Conservation (phyloP, 345 rosid species). For the Dovyalis caffra region DNA sequence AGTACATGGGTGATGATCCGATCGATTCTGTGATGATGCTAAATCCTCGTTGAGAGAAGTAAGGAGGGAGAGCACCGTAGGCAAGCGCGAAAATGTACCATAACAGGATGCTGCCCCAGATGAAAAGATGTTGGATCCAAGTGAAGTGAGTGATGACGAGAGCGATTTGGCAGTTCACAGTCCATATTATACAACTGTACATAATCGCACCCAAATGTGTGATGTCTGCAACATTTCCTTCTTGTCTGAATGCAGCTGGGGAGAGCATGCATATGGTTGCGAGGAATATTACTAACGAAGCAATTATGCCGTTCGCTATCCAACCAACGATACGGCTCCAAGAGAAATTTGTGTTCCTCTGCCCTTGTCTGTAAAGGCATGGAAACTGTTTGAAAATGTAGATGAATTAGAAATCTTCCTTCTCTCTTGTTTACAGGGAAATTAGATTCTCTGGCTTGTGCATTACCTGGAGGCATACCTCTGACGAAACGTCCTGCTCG, state of each 20-base stretch:
- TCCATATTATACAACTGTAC: conserved; percentile 65
- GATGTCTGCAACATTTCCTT: conserved; percentile 50
- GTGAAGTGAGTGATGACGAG: conserved; percentile 68
- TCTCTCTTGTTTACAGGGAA: too few species aligned
- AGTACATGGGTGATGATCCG: conserved; percentile 53
- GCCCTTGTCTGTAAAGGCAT: conserved; percentile 77
- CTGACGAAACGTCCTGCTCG: conserved; percentile 77
- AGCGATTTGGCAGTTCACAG: conserved; percentile 70
- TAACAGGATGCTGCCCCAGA: conserved; percentile 67
- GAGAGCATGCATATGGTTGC: conserved; percentile 42
- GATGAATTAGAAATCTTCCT: background rate
- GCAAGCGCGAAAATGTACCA: conserved; percentile 61
- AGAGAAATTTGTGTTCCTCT: conserved; percentile 53
- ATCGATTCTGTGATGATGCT: conserved; percentile 45
- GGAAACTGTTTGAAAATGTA: conserved; percentile 51
- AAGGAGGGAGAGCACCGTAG: conserved; percentile 51
- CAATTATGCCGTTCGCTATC: conserved; percentile 56
- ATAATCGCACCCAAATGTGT: conserved; percentile 46
- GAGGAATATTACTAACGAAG: conserved; percentile 55
- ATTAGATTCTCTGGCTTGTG: background rate
- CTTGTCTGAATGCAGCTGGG: conserved; percentile 38
- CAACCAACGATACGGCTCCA: conserved; percentile 74
- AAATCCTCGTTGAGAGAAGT: conserved; percentile 37
- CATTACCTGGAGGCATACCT: conserved; percentile 72
- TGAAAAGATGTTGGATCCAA: conserved; percentile 69